These are phyloP conservation scores for Willaertia magna DNA, from an alignment of 208 protist genomes.

Conservation along the genomic window DNA sequence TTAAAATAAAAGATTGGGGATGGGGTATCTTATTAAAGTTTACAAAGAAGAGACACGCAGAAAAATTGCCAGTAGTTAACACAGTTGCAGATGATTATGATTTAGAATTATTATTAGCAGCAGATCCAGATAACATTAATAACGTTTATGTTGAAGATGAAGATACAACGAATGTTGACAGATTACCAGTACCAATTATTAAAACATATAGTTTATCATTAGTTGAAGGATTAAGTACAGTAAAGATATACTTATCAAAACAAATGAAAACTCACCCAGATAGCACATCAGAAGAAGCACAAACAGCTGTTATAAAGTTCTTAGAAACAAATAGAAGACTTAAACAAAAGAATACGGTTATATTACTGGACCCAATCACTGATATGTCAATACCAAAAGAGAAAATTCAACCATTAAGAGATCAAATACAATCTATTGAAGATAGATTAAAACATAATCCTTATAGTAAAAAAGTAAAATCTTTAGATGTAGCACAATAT, in stretches of 20 bases:
- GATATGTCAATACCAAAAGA: slow-evolving; percentile 87
- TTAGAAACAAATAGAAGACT: slow-evolving; percentile 57
- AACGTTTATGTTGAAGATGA: background rate
- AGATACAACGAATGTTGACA: background rate
- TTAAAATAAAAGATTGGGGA: slow-evolving; percentile 29
- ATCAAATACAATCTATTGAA: background rate
- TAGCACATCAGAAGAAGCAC: slow-evolving; percentile 55
- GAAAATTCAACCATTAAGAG: slow-evolving; percentile 48
- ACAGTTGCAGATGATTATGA: slow-evolving; percentile 9
- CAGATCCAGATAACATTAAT: background rate
- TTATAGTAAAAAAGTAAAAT: background rate
- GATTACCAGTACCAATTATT: background rate
- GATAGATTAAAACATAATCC: background rate
- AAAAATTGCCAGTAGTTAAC: background rate
- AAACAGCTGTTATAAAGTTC: slow-evolving; percentile 53
- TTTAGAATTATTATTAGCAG: background rate
- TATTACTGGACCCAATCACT: slow-evolving; percentile 78
- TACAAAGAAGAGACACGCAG: slow-evolving; percentile 22
- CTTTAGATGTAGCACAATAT: background rate
- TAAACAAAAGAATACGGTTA: slow-evolving; percentile 48
- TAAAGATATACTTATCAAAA: slow-evolving; percentile 37
- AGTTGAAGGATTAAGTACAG: slow-evolving; percentile 27
- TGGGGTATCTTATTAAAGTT: slow-evolving; percentile 56
- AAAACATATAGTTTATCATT: background rate
- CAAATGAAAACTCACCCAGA: slow-evolving; percentile 43